These are phyloP conservation scores for Ehretia macrophylla DNA, from an alignment of 257 asterid species.

Conservation along the genomic window DNA sequence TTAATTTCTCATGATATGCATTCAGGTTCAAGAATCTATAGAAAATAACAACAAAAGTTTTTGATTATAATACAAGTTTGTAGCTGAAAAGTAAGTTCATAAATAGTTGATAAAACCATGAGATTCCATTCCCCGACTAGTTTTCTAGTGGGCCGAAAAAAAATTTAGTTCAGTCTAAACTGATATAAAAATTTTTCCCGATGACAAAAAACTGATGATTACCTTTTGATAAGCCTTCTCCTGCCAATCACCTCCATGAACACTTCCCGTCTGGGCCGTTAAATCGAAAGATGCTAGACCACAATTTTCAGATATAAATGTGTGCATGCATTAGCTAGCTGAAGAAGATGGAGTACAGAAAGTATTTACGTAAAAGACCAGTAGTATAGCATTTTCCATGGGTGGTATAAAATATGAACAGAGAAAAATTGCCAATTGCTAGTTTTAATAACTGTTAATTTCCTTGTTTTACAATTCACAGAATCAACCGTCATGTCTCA, in stretches of 20 bases:
- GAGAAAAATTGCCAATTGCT: no score
- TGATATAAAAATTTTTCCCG: no score
- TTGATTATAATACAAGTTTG: neutral
- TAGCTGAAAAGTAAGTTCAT: neutral
- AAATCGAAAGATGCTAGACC: slow-evolving; percentile 76
- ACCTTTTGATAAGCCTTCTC: slow-evolving; percentile 97
- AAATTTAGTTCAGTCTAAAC: no score
- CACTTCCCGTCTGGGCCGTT: slow-evolving; percentile 73
- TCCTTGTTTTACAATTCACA: no score
- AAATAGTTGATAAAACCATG: neutral
- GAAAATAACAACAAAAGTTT: slow-evolving; percentile 8
- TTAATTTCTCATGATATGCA: neutral
- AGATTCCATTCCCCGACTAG: neutral
- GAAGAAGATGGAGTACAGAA: neutral
- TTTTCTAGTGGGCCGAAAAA: no score
- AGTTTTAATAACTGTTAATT: no score
- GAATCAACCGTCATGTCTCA: no score
- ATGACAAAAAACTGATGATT: slow-evolving; percentile 9
- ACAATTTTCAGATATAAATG: neutral
- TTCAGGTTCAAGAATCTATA: slow-evolving; percentile 14
- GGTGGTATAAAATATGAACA: no score
- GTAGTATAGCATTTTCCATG: no score
- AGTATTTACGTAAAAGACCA: no score
- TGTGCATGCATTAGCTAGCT: neutral
- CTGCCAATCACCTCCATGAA: slow-evolving; percentile 80